These are phyloP conservation scores for Cytospora leucostoma DNA, from an alignment of 2,329 filamentous ascomycete species.

Conservation along the genomic window DNA sequence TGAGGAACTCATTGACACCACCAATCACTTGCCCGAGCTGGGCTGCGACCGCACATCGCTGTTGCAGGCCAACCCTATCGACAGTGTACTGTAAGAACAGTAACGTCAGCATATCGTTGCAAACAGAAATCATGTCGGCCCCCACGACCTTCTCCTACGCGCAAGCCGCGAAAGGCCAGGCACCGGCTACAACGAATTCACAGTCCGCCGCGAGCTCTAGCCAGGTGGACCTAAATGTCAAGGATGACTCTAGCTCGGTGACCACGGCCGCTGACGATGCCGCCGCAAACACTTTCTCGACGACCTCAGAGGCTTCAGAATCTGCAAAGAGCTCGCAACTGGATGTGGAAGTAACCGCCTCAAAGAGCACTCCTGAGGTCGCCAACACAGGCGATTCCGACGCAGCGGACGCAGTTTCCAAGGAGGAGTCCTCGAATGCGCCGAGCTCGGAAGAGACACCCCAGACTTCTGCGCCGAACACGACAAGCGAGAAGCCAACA, in stretches of 20 bases:
- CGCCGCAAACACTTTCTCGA: constrained; percentile 41
- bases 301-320: constrained; percentile 38
- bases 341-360: constrained; percentile 30
- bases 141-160: constrained; percentile 83
- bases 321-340: constrained; percentile 32
- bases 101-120: constrained; percentile 16
- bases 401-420: constrained; percentile 41
- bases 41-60: constrained; percentile 22
- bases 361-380: constrained; percentile 36
- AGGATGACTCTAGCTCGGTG: constrained; percentile 39
- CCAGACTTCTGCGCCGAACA: constrained; percentile 27
- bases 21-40: constrained; percentile 21
- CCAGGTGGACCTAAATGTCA: constrained; percentile 37
- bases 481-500: constrained; percentile 41
- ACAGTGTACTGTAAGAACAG: constrained; percentile 19
- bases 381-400: constrained; percentile 33
- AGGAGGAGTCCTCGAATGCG: constrained; percentile 32
- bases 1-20: constrained; percentile 21
- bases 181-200: constrained; percentile 45
- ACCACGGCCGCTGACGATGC: constrained; percentile 40
- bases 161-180: constrained; percentile 85
- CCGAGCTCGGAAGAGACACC: constrained; percentile 27
- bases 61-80: constrained; percentile 20
- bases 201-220: constrained; percentile 37
- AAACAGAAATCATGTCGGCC: constrained; percentile 47